Conservation (phyloP, 495 filamentous ascomycete genomes). For the Paragyromitra xinjiangensis region DNA sequence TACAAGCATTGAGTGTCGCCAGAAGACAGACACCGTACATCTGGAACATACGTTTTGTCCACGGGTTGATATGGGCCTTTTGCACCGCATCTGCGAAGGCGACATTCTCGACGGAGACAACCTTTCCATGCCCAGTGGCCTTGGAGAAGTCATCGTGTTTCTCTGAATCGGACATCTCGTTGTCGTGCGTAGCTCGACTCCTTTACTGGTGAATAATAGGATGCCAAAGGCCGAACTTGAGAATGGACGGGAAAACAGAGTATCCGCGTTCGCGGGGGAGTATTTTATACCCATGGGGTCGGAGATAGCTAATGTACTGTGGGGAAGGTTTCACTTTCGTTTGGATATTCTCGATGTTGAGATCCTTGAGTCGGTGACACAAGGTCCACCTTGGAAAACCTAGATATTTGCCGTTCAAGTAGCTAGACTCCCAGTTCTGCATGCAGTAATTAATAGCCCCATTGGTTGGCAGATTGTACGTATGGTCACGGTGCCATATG, state of each 20-base stretch:
- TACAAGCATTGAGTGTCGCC: constrained; percentile 53
- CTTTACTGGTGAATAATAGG: constrained; percentile 6
- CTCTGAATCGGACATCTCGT: constrained; percentile 38
- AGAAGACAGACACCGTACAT: constrained; percentile 54
- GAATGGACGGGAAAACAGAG: background rate
- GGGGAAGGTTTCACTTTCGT: constrained; percentile 34
- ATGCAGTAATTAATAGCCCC: constrained; percentile 29
- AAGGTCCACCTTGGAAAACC: constrained; percentile 12
- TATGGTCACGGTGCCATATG: background rate
- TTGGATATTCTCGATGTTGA: constrained; percentile 30
- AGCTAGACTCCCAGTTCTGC: constrained; percentile 24
- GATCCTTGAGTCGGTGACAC: constrained; percentile 21
- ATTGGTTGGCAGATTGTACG: constrained; percentile 22
- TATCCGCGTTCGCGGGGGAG: constrained; percentile 8
- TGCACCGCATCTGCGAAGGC: constrained; percentile 50
- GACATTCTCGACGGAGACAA: constrained; percentile 48
- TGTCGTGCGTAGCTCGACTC: constrained; percentile 24
- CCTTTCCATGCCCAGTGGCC: constrained; percentile 16
- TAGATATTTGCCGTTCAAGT: constrained; percentile 38
- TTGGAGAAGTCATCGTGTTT: background rate
- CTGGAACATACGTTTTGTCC: constrained; percentile 58
- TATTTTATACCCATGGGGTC: constrained; percentile 38
- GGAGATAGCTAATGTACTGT: constrained; percentile 1
- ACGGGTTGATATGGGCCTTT: constrained; percentile 52
- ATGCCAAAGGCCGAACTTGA: constrained; percentile 26